A percentile compares a stretch with the other conserved stretches of the same genome.
These are phyloP conservation scores for Jamesozyma jinghongensis DNA, from an alignment of 805 yeast species.

Conservation along the genomic window DNA sequence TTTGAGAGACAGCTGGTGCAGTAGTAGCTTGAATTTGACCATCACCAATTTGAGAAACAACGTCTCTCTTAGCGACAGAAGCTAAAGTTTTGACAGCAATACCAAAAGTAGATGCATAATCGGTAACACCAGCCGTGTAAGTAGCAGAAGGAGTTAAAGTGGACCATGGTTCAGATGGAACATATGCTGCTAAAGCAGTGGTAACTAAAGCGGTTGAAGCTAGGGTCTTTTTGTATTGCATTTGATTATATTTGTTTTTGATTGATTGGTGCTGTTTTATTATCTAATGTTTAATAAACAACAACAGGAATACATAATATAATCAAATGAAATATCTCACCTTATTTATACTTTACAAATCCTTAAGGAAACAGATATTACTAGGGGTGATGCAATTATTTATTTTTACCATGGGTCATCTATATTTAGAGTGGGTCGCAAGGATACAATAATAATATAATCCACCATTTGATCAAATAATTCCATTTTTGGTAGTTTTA, in stretches of 20 bases:
- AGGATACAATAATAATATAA: too few species aligned
- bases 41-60: too few species aligned
- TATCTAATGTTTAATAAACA: too few species aligned
- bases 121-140: constrained; percentile 32
- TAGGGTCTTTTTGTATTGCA: constrained; percentile 25
- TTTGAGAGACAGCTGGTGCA: constrained; percentile 35
- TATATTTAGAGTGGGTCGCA: too few species aligned
- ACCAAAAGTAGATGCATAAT: constrained; percentile 34
- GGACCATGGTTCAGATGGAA: constrained; percentile 33
- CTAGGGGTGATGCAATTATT: too few species aligned
- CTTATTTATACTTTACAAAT: constrained; percentile 6
- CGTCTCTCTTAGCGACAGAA: constrained; percentile 30
- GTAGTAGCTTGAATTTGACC: constrained; percentile 23
- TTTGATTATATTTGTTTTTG: too few species aligned
- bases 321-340: neutral
- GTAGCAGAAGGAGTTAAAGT: constrained; percentile 36
- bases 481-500: too few species aligned
- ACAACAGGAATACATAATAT: too few species aligned
- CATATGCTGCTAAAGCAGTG: constrained; percentile 20
- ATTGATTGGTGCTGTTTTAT: too few species aligned
- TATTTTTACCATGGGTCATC: too few species aligned
- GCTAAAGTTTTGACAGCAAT: constrained; percentile 34
- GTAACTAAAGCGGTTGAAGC: constrained; percentile 26
- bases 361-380: too few species aligned
- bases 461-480: too few species aligned